phyloP scores from a whole-genome alignment of 1,284 basidiomycete genomes.

The Pulveroboletus sp. region DNA sequence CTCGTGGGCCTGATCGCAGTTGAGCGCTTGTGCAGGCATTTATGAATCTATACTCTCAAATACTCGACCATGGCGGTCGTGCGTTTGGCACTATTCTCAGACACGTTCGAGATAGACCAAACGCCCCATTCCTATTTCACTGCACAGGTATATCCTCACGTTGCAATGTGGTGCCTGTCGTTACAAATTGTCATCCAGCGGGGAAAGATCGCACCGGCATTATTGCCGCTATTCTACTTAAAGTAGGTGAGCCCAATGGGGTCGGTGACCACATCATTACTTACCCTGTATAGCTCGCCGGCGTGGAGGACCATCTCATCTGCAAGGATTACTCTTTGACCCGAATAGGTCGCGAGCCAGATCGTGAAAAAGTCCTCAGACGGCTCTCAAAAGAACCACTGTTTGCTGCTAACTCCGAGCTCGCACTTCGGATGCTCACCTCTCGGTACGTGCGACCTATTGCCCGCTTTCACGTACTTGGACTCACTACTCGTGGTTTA shows the following conservation, averaged over 20 bases:
- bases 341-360: constrained; percentile 73
- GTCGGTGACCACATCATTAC: not conserved
- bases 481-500: constrained; percentile 28
- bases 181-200: constrained; percentile 37
- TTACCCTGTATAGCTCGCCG: constrained; percentile 54
- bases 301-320: constrained; percentile 61
- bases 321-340: constrained; percentile 76
- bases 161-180: not conserved
- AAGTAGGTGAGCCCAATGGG: constrained; percentile 42
- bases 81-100: constrained; percentile 67
- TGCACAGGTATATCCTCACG: constrained; percentile 56
- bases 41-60: constrained; percentile 78
- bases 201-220: constrained; percentile 81
- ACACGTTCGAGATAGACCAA: constrained; percentile 68
- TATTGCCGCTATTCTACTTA: constrained; percentile 69
- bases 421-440: constrained; percentile 75
- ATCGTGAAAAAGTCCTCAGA: constrained; percentile 64
- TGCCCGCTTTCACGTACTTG: not conserved
- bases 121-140: constrained; percentile 66
- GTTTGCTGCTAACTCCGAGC: constrained; percentile 68
- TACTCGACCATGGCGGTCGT: constrained; percentile 66
- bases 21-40: constrained; percentile 56
- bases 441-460: constrained; percentile 51
- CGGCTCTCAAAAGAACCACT: constrained; percentile 67
- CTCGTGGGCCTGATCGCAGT: not conserved